Conservation (phyloP, 2,329 filamentous ascomycete species). For the Colletotrichum simmondsii region DNA sequence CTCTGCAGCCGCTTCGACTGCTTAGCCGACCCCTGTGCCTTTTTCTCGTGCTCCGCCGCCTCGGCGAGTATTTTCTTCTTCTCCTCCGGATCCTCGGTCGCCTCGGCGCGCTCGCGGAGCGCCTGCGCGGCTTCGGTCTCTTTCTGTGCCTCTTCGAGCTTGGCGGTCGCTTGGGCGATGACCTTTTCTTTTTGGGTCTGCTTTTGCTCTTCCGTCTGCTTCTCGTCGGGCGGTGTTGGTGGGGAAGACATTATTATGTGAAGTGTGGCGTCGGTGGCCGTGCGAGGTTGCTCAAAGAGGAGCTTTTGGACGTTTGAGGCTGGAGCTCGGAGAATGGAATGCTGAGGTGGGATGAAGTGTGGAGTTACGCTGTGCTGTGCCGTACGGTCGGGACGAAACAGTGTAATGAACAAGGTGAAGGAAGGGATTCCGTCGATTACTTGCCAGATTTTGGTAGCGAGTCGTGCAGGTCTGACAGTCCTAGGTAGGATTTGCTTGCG, state of each 20-base stretch:
- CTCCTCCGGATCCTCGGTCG: slow-evolving; percentile 18
- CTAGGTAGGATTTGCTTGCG: neutral
- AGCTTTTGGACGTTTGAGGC: too few species aligned
- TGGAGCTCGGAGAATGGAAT: neutral
- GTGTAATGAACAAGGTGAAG: neutral
- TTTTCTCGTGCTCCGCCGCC: slow-evolving; percentile 25
- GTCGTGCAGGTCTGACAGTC: neutral
- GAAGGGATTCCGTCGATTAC: neutral
- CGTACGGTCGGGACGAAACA: neutral
- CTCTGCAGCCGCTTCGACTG: slow-evolving; percentile 26
- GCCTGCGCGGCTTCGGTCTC: slow-evolving; percentile 11
- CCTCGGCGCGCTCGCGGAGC: slow-evolving; percentile 15
- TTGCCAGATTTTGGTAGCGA: neutral
- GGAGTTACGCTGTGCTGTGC: neutral
- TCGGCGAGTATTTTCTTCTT: slow-evolving; percentile 24
- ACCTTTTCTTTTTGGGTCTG: slow-evolving; percentile 22
- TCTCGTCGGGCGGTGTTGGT: neutral
- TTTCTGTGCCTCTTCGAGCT: slow-evolving; percentile 23
- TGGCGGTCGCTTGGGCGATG: slow-evolving; percentile 24
- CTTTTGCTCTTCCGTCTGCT: slow-evolving; percentile 12
- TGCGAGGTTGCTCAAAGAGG: neutral
- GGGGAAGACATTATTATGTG: slow-evolving; percentile 8
- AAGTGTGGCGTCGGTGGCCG: neutral
- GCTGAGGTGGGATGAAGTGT: neutral
- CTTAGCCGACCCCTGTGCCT: neutral